Base-by-base conservation (phyloP, 2,329 filamentous ascomycete genomes). In the Aspergillus sp. region DNA sequence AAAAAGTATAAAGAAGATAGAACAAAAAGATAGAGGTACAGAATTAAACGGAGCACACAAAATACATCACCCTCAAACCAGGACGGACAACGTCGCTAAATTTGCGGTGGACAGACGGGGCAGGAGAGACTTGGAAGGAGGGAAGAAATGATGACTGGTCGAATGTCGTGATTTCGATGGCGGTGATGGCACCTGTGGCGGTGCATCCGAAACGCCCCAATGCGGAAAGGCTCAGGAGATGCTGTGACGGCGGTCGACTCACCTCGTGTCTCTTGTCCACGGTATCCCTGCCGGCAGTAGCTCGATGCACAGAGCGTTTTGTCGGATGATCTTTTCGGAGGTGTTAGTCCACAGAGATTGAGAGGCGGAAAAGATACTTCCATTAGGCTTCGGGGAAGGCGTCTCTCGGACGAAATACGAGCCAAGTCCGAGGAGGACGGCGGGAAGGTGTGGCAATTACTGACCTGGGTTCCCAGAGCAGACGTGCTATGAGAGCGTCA, bases 391-490 rank as follows among this genome's bases (percentile, higher is more conserved):
- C n/a, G 14, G 31, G 22, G 49, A 24, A 51, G 22, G 49, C 49
- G 24, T 49, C 11, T 49, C 24, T 10, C 49, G 6, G 24, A 14
- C 10, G 49, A 24, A 51, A 29, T 29, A 29, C 49, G 14, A 55
- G 36, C 22, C 26, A 42, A 51, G 26, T 11, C 18, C 24, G 14
- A n/a, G 24, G 39, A n/a, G 18, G n/a, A 14, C 9, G n/a, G 11
- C 24, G 10, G 14, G 22, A 16, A 54, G n/a, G 6, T 9, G 32
- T 22, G 31, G 45, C 42, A 52, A 49, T 26, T 24, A 72, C 71
- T 65, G 26, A 74, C 72, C 66, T 69, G 31, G 70, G 68, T 61
- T 74, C 72, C 71, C 72, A 74, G 42, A 66, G 62, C 24, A 74
- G 61, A 53, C 71, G 66, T 32, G 70, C 69, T 54, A 74, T 56